Percentiles rank a stretch among this genome's conserved stretches.
phyloP scores from a whole-genome alignment of 179 eudicot species.

The Silene vulgaris region DNA sequence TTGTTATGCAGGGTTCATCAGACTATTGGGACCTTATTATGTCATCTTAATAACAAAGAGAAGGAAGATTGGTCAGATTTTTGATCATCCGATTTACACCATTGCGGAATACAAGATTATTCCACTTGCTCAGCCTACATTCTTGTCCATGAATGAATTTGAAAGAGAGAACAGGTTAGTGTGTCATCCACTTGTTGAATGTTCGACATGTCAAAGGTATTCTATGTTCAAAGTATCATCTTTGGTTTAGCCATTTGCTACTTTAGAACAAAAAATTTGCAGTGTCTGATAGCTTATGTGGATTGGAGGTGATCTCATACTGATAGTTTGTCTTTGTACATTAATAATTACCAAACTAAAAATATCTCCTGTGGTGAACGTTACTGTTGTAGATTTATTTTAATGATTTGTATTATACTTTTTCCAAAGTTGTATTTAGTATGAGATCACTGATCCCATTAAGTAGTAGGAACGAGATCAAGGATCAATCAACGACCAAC shows the following conservation, averaged over 20 bases:
- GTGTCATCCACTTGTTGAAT: not conserved
- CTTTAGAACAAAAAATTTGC: not conserved
- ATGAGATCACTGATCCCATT: not conserved
- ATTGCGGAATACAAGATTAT: slow-evolving; percentile 64
- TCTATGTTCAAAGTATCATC: not conserved
- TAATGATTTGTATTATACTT: not conserved
- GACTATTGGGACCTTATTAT: slow-evolving; percentile 68
- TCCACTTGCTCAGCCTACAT: slow-evolving; percentile 45
- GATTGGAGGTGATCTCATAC: not conserved
- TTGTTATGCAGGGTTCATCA: slow-evolving; percentile 57
- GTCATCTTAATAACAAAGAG: slow-evolving; percentile 75
- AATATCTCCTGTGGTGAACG: not conserved
- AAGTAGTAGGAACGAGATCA: not conserved
- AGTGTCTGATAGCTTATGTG: not conserved
- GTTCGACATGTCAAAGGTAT: not conserved
- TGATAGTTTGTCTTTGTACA: not conserved
- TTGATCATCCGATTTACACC: slow-evolving; percentile 70
- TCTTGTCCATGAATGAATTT: slow-evolving; percentile 43
- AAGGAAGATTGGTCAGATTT: slow-evolving; percentile 61
- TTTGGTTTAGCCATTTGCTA: not conserved
- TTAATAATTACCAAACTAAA: not conserved
- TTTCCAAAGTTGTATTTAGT: not conserved
- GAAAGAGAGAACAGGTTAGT: slow-evolving; percentile 69
- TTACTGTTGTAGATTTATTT: not conserved
- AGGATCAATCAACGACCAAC: not conserved